Evolutionary conservation across 2,329 filamentous ascomycete species (phyloP).

Genomic region (Penicillium concentricum): DNA sequence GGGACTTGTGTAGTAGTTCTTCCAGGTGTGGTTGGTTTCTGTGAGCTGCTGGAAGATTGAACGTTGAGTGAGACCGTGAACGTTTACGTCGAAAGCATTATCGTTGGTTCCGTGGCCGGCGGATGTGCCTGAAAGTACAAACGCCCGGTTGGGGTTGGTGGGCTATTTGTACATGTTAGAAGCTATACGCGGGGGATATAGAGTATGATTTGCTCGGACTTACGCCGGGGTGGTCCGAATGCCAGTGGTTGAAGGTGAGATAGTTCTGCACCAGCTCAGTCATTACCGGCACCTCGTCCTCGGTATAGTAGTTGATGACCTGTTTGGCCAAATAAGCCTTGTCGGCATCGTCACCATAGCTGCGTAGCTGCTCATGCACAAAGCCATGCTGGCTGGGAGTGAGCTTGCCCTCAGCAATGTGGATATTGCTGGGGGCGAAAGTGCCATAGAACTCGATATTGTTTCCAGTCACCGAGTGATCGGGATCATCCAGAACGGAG

Average conservation of each 20-base stretch:
- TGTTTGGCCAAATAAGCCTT: constrained; percentile 37
- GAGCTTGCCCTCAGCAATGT: constrained; percentile 34
- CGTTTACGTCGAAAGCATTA: constrained; percentile 21
- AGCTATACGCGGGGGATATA: background rate
- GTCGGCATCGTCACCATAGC: constrained; percentile 33
- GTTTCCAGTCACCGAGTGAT: constrained; percentile 45
- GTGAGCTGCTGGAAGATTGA: constrained; percentile 43
- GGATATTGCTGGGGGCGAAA: constrained; percentile 40
- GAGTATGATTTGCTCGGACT: constrained; percentile 18
- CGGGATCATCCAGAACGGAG: constrained; percentile 44
- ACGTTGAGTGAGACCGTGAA: constrained; percentile 29
- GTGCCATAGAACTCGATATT: constrained; percentile 47
- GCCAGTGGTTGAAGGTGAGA: constrained; percentile 48
- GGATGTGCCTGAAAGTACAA: constrained; percentile 32
- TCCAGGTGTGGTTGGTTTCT: constrained; percentile 35
- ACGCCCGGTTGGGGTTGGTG: constrained; percentile 46
- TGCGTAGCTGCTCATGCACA: constrained; percentile 42
- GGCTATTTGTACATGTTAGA: constrained; percentile 29
- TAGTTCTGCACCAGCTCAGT: constrained; percentile 43
- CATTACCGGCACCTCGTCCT: constrained; percentile 45
- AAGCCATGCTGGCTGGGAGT: constrained; percentile 39
- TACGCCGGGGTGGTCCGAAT: constrained; percentile 45
- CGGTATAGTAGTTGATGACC: constrained; percentile 49
- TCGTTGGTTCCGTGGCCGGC: constrained; percentile 37
- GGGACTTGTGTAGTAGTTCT: constrained; percentile 34